Evolutionary conservation across 176 grass and related monocot genomes (phyloP), one percentile per base, ranked within the genome.

Genomic region (Cocos nucifera): DNA sequence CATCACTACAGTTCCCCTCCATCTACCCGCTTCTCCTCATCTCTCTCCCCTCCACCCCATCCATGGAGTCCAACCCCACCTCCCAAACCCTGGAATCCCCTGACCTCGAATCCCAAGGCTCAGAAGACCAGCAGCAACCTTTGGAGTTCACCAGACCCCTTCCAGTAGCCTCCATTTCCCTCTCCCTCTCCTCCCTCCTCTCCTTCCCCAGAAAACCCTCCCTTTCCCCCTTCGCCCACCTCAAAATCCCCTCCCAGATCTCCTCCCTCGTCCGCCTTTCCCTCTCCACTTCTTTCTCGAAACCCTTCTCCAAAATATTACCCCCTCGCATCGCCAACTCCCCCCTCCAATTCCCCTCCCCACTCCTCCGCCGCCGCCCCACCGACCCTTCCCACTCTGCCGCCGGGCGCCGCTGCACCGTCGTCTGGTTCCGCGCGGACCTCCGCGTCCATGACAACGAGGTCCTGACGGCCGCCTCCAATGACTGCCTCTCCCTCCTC

Each of bases 371-470:
- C 55, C 69, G 65, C 30, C 65, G 73, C 19, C 72, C 78, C 58
- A 73, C 81, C 3, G 79, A 82, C 7, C 66, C 80, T 15, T 61
- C 73, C 17, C 61, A 71, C 19, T 75, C 66, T 6, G 85, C 80
- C 5, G 84, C 80, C 0, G 84, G 78, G 3, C 80, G 93, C 24
- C 78, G 87, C 53, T 80, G 84, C 58, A 78, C 84, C 51, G 78
- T 97, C 59, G 84, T 97, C 3, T 97, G 84, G 87, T 85, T 97
- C 69, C 81, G 87, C 51, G 72, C 73, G 4, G 93, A 97, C 73
- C 81, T 97, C 52, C 84, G 81, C 71, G 75, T 97, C 62, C 87
- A 88, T 2, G 87, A 97, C 78, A 80, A 88, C 51, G 84, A 92
- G 73, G 73, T 76, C 16, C 76, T 92, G 23, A 65, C 86, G 15